phyloP scores from a whole-genome alignment of 2,329 filamentous ascomycete genomes.

The Cladosporium oxysporum region DNA sequence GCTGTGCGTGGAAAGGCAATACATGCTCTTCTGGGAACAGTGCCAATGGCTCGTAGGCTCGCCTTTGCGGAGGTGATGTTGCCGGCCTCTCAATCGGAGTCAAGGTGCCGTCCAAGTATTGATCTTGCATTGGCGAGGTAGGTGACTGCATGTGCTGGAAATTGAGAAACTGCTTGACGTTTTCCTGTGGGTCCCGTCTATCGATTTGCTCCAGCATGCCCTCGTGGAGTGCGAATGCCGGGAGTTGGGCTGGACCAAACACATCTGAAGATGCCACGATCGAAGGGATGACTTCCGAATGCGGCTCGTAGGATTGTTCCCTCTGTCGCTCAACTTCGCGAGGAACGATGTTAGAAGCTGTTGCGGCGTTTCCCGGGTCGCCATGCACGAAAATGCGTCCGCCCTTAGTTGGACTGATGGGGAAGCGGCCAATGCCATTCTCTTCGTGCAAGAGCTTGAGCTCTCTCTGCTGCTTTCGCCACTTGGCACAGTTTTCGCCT shows the following conservation, averaged over 20 bases:
- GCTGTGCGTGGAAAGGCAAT: constrained; percentile 57
- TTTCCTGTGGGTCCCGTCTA: constrained; percentile 82
- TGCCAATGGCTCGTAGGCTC: constrained; percentile 30
- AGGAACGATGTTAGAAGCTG: constrained; percentile 56
- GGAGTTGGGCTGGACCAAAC: constrained; percentile 68
- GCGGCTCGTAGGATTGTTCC: constrained; percentile 46
- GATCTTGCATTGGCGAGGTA: constrained; percentile 42
- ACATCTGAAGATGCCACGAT: constrained; percentile 90
- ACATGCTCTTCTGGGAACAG: constrained; percentile 39
- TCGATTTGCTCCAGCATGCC: constrained; percentile 69
- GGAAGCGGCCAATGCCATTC: constrained; percentile 55
- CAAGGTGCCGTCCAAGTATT: constrained; percentile 47
- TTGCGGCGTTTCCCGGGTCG: constrained; percentile 74
- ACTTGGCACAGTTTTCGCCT: constrained; percentile 82
- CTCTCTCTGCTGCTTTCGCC: constrained; percentile 75
- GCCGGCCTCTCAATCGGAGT: constrained; percentile 30
- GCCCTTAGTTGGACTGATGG: constrained; percentile 61
- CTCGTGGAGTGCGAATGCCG: constrained; percentile 70
- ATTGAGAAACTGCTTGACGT: constrained; percentile 84
- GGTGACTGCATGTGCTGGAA: constrained; percentile 71
- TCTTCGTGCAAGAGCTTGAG: constrained; percentile 74
- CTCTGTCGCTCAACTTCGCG: constrained; percentile 45
- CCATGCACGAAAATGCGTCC: constrained; percentile 76
- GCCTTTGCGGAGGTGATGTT: constrained; percentile 12
- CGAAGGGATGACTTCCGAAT: constrained; percentile 76